Evolutionary conservation across 2,329 filamentous ascomycete genomes (phyloP), one percentile per base, ranked within the genome.

Genomic region (Trichoderma sp.): DNA sequence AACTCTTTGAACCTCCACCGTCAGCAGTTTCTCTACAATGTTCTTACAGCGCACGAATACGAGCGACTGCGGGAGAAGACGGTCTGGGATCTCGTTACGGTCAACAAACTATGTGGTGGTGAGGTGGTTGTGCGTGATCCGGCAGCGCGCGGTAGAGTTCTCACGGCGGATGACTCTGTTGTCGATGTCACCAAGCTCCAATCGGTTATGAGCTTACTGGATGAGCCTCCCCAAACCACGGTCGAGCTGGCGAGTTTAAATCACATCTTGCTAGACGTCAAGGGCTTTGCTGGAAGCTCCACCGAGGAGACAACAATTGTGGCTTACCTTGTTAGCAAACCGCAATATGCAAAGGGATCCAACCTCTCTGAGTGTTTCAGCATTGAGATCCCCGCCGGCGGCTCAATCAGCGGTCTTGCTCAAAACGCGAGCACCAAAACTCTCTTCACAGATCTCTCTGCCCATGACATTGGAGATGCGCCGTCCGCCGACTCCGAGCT

Each of bases 91-190:
- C 87, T 99, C 67, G 96, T 98, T 3, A 91, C 90, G 60, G 96
- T 96, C 62, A 99, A 99, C 85, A 98, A 98, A 85, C 90, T 98
- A 80, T 93, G 98, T 73, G 95, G 92, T 77, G 95, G 95, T 68
- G 95, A 98, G 82, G 93, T 99, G 65, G 98, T 99, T 82, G 97
- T 99, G 76, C 92, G 97, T 35, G 97, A 97, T 83, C 95, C 97
- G 2, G 89, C 89, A 24, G 92, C 95, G 81, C 90, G 93, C 35
- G 97, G 97, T 9, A 91, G 95, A 63, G 92, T 98, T 33, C 85
- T 99, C 80, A 98, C 95, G 0, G 95, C 94, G 14, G 93, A 98
- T 71, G 97, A 99, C 84, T 98, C 95, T 1, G 94, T 97, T 4
- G 93, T 98, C 33, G 94, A 98, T 75, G 91, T 98, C 78, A 96